Conservation (phyloP, 2,329 filamentous ascomycete genomes). For the Clonostachys byssicola region DNA sequence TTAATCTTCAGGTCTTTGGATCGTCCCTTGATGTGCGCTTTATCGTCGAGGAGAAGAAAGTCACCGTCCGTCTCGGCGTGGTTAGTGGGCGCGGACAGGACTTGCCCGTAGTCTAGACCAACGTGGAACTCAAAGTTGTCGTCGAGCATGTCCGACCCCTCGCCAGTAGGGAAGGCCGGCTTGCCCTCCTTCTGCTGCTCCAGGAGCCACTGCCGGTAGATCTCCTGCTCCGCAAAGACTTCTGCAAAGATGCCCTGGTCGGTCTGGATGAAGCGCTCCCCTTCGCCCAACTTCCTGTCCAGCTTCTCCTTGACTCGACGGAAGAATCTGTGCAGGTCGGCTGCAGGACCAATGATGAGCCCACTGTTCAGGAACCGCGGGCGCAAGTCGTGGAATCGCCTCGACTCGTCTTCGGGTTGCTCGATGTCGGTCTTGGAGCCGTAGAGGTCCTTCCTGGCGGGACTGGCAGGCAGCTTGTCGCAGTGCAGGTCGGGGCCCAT, state of each 20-base stretch:
- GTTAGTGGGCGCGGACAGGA: conserved; percentile 10
- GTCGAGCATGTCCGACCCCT: neutral
- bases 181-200: neutral
- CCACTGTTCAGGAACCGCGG: conserved; percentile 22
- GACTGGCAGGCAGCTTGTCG: conserved; percentile 13
- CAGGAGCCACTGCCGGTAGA: conserved; percentile 21
- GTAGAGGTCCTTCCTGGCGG: conserved; percentile 12
- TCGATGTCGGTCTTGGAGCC: conserved; percentile 11
- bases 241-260: conserved; percentile 24
- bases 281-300: conserved; percentile 7
- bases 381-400: conserved; percentile 7
- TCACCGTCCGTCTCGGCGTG: conserved; percentile 10
- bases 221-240: conserved; percentile 18
- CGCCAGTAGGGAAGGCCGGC: neutral
- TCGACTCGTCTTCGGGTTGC: neutral
- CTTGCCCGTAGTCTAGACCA: conserved; percentile 17
- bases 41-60: conserved; percentile 11
- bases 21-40: conserved; percentile 6
- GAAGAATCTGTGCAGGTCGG: conserved; percentile 16
- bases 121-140: conserved; percentile 14
- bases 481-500: conserved; percentile 13
- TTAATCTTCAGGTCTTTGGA: conserved; percentile 9
- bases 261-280: conserved; percentile 10
- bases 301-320: conserved; percentile 16
- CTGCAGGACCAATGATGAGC: conserved; percentile 18